Base-by-base conservation (phyloP, 192 early-diverging fungal species). In the Coemansia erecta region DNA sequence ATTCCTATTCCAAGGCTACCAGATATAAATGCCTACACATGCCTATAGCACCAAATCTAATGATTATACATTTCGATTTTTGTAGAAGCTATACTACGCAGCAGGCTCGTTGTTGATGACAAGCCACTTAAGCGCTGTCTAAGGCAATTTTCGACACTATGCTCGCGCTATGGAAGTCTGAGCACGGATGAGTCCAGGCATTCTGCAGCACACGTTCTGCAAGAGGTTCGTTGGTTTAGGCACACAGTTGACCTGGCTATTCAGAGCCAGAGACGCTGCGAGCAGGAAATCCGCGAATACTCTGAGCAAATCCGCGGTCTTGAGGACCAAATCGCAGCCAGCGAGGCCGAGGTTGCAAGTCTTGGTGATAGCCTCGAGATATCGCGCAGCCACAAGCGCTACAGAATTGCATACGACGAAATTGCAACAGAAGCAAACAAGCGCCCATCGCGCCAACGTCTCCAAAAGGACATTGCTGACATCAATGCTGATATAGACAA, bases 381-480 rank as follows among this genome's bases (percentile, higher is more conserved):
- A n/a, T 77, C 69, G 8, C 75, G 75, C 28, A 72, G 56, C 49
- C 64, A 68, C 55, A 77, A 77, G 61, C 51, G 69, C n/a, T 68
- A 77, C 68, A 63, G 67, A 21, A 71, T 77, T 24, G 68, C 68
- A 10, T 77, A 77, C 52, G 75, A 77, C 49, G 75, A 77, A 39
- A 77, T 77, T 43, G 75, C 75, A 4, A 35, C 15, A 0, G 75
- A 77, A 44, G 75, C 69, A 14, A 72, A 77, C 58, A 68, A 62
- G 18, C 61, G 58, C 2, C 65, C 65, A 9, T 47, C 61, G 15
- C 68, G 75, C 50, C 54, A 52, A 18, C 42, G 52, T 18, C 61
- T 77, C 10, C 58, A 51, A 1, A 33, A 22, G 21, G 75, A 77
- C 22, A 71, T 68, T 28, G 49, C 45, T 18, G 55, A 67, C 5